Base-by-base conservation (phyloP, 2,329 filamentous ascomycete genomes). In the Ophiostoma sp. region DNA sequence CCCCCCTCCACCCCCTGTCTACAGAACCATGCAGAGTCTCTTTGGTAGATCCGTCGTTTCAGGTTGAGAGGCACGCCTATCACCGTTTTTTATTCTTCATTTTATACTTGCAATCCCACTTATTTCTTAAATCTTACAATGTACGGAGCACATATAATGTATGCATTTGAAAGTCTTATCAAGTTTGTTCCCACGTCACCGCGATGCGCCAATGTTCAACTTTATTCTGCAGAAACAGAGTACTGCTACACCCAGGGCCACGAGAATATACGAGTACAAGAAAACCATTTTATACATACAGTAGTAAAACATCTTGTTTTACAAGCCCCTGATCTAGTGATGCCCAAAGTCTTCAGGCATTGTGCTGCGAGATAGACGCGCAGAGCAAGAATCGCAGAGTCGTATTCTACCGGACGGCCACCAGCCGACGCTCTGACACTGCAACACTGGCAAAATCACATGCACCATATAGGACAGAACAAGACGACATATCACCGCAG, bases 291-390 rank as follows among this genome's bases (percentile, higher is more conserved):
- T 57, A 57, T 13, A 41, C 15, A 11, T 13, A 41, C 15, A 11
- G 39, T 41, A 48, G 17, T 48, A 48, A 48, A 27, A 33, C 27
- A 33, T 62, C 1, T 15, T 62, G 57, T 62, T 62, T 62, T 17
- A 62, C 57, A 13, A 62, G 8, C 57, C 57, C 57, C 57, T 62
- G 57, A 62, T 62, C 57, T n/a, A 57, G n/a, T 10, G 52, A 27
- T 57, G n/a, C 17, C 17, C 7, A 11, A 54, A n/a, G 20, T 48
- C 44, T 48, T 20, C 6, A 27, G 52, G 52, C 57, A 33, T 17
- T 62, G 57, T 27, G 57, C 15, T 17, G 10, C 11, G 57, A 62
- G 57, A 62, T 27, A 60, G 23, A 60, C 7, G 27, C 7, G n/a
- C n/a, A 15, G n/a, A 57, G 52, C 27, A 62, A 20, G 27, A 62